Evolutionary conservation across 2,329 filamentous ascomycete genomes (phyloP).

Genomic region (Colletotrichum gigasporum): DNA sequence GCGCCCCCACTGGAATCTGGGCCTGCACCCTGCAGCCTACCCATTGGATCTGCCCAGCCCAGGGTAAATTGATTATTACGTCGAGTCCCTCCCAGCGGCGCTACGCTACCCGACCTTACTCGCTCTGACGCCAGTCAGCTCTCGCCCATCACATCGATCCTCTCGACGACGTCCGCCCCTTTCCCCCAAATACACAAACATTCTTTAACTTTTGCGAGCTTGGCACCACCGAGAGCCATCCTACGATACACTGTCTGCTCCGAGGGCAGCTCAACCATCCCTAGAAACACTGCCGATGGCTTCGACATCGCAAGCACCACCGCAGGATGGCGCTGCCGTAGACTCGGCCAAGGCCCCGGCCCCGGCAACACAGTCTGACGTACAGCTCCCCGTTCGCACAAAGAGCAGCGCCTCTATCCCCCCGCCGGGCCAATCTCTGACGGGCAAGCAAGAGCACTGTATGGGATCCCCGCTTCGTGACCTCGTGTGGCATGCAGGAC

Average conservation of each 20-base stretch:
- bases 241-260: neutral
- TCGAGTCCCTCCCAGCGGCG: conserved; percentile 16
- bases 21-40: conserved; percentile 13
- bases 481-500: neutral
- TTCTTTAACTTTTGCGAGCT: neutral
- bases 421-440: conserved; percentile 66
- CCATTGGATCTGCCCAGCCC: conserved; percentile 25
- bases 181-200: neutral
- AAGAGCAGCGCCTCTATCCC: conserved; percentile 41
- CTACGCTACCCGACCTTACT: neutral
- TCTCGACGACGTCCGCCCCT: conserved; percentile 4
- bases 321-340: conserved; percentile 33
- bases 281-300: conserved; percentile 23
- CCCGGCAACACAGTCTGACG: conserved; percentile 10
- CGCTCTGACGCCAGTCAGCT: conserved; percentile 30
- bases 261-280: neutral
- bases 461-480: conserved; percentile 48
- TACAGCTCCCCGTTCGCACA: conserved; percentile 36
- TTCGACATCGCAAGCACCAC: conserved; percentile 26
- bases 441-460: conserved; percentile 99
- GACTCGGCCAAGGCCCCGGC: conserved; percentile 6
- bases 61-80: conserved; percentile 31
- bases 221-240: conserved; percentile 4
- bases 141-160: neutral
- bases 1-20: conserved; percentile 17